Base-by-base conservation (phyloP, 2,329 filamentous ascomycete genomes). In the Sporothrix brunneoviolacea region DNA sequence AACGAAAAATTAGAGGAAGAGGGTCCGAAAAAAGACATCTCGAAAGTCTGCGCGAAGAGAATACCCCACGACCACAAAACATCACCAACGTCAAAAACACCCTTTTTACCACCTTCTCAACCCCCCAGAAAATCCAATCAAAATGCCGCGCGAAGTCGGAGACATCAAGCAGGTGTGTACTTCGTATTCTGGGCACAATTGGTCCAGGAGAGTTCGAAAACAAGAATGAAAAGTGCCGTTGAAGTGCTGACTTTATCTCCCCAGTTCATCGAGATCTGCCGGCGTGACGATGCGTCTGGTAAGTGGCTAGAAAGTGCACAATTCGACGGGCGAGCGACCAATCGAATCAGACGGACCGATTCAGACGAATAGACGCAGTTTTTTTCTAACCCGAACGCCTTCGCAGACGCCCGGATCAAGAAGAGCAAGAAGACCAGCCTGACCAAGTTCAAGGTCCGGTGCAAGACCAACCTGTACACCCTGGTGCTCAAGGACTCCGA, bases 401-500 rank as follows among this genome's bases (percentile, higher is more conserved):
- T 8, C 37, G 58, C 65, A 91, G 87, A 87, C 75, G 87, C 87
- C 69, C 84, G 87, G 73, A 89, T 91, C 81, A 91, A 97, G 90
- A 93, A 94, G 83, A 95, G 85, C 84, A 86, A 84, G 75, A 84
- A 86, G 77, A 77, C 79, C 69, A 82, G 85, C 72, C 85, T 91
- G 81, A 91, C 93, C 85, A 98, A 98, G 87, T 97, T 98, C 90
- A 98, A 98, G 89, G 91, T 98, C 82, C 89, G 93, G 75, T 97
- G 93, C 86, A 81, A 88, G 72, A 83, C 84, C 69, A 84, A 93
- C 81, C 81, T 98, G 64, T 98, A 98, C 87, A 96, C 93, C 64
- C 85, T 98, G 65, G 88, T 95, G 71, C 85, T 98, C 68, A 96
- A 95, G 84, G 93, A 98, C 78, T 82, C 83, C 69, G 93, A 96